Conservation (phyloP, 148 eudicot genomes). For the Camellia sinensis region DNA sequence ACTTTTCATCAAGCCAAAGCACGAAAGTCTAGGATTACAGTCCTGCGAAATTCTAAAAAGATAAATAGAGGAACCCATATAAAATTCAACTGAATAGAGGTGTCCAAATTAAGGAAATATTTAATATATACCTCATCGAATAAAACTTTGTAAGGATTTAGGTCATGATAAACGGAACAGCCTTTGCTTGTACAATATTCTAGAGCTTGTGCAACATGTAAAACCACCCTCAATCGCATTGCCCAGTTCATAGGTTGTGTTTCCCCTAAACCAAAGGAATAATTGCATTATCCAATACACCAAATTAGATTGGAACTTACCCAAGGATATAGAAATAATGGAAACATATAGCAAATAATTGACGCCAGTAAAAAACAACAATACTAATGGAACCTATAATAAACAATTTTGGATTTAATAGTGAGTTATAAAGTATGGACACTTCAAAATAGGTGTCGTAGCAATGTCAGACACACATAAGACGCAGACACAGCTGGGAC, state of each 20-base stretch:
- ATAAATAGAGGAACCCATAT: constrained; percentile 8
- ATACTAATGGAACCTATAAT: neutral
- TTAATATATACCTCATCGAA: constrained; percentile 54
- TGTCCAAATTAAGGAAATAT: neutral
- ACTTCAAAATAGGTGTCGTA: too few relatives aligned
- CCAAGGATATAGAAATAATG: neutral
- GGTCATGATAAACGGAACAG: constrained; percentile 67
- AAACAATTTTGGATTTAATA: too few relatives aligned
- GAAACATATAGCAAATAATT: neutral
- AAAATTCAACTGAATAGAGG: neutral
- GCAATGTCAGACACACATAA: too few relatives aligned
- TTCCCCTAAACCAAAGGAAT: constrained; percentile 50
- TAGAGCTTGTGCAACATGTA: constrained; percentile 63
- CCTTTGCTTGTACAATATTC: constrained; percentile 69
- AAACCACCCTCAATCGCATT: constrained; percentile 67
- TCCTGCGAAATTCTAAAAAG: constrained; percentile 41
- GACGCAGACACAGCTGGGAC: too few relatives aligned
- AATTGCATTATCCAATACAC: neutral
- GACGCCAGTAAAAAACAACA: neutral
- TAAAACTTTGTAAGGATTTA: constrained; percentile 64
- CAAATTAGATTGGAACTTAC: neutral
- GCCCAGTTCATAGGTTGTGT: constrained; percentile 78
- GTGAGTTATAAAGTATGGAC: too few relatives aligned
- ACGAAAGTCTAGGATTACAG: constrained; percentile 64
- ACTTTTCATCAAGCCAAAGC: constrained; percentile 80